Evolutionary conservation across 2,329 filamentous ascomycete species (phyloP).

Genomic region (Fusarium sterilihyphosum): DNA sequence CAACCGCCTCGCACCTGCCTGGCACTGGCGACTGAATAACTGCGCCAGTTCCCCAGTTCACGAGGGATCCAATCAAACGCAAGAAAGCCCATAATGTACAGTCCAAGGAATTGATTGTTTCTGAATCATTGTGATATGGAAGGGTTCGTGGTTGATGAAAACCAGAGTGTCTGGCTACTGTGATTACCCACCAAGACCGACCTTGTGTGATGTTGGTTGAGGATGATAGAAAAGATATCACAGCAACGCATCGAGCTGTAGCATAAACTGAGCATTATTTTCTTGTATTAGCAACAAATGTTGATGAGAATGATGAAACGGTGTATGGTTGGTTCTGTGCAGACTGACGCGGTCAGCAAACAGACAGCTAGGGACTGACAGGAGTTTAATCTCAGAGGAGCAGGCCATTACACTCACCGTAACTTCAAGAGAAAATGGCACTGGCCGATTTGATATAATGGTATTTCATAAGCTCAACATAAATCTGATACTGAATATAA

Average conservation of each 20-base stretch:
- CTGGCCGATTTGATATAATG: neutral
- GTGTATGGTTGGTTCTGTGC: neutral
- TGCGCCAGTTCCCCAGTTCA: neutral
- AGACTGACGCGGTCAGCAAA: neutral
- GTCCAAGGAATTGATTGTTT: too few species aligned
- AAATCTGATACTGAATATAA: constrained; percentile 14
- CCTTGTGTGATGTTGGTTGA: neutral
- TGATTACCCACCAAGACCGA: neutral
- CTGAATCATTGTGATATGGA: neutral
- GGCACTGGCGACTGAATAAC: neutral
- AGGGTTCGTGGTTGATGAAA: too few species aligned
- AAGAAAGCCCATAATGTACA: too few species aligned
- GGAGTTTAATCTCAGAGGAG: neutral
- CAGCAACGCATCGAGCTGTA: too few species aligned
- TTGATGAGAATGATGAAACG: neutral
- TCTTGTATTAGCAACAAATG: neutral
- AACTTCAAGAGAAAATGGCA: neutral
- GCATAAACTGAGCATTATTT: neutral
- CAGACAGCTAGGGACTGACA: neutral
- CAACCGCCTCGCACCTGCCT: constrained; percentile 6
- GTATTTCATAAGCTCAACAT: constrained; percentile 14
- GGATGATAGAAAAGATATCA: neutral
- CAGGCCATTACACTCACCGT: neutral
- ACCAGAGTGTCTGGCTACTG: neutral
- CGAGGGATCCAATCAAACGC: neutral